Base-by-base conservation (phyloP, 2,329 filamentous ascomycete genomes). In the Didymella segeticola region DNA sequence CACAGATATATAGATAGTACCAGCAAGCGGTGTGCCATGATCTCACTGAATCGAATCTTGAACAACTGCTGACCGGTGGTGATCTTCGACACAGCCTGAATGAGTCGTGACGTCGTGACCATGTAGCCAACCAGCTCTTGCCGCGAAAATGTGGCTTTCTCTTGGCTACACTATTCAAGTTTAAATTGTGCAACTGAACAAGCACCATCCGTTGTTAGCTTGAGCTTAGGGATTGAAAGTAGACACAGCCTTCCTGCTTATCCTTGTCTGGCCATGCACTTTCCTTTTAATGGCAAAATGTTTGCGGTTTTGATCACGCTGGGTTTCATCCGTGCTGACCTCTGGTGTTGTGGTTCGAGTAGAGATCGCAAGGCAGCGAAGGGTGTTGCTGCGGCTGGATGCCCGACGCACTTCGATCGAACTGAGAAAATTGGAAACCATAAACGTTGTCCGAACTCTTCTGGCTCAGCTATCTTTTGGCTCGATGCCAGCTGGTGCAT, bases 61-160 rank as follows among this genome's bases (percentile, higher is more conserved):
- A 31, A 60, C 41, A 49, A 57, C 53, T 50, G 38, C 53, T 55
- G 31, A 47, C 34, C 29, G 30, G 42, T 25, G 38, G 50, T 46
- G 58, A 57, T 59, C 57, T 27, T 37, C 49, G 47, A 47, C 62
- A 63, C 58, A 63, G 62, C 62, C 62, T 59, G 39, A 36, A 42
- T 56, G 30, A 4, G 42, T 33, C 33, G 47, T 61, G 55, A 63
- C 56, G 54, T 57, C 51, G 51, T 39, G 31, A 26, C 23, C 23
- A 38, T 36, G 22, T 20, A 50, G 47, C 60, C 63, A 62, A 62
- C 43, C 38, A 56, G 15, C 22, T 36, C 25, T 8, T 36, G 53
- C 41, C 37, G 45, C 27, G 38, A 50, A 23, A 53, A 55, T 34
- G 56, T 61, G 58, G 62, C 60, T 59, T 43, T 48, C 34, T 41